Base-by-base conservation (phyloP, 305 asterid species). In the Solanum hybrid region DNA sequence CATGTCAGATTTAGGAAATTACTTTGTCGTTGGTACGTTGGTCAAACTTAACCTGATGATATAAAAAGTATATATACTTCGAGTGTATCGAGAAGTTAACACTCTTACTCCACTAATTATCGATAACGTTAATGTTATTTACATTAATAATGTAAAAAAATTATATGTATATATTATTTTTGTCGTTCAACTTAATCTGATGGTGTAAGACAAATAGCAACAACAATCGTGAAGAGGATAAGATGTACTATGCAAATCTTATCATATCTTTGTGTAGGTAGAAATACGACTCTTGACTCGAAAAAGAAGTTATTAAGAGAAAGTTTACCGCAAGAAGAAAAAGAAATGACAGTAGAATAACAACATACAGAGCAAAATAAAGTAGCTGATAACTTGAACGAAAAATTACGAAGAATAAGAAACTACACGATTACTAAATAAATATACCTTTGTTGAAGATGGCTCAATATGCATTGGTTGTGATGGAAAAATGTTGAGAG, bases 401-500 rank as follows among this genome's bases (percentile, higher is more conserved):
- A 12, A 72, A 72, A 72, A 27, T 2, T 10, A 4, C 4, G 36
- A 73, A 29, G 4, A 73, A 73, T 29, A 73, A 29, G 11, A 29
- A 29, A 73, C 35, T 27, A 29, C 4, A 0, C 11, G n/a, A 73
- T 29, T 73, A 29, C 34, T 29, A 73, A 29, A 29, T 71, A 26
- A 4, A 5, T 86, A 19, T 89, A 89, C 89, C 88, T 84, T 76
- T 14, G 89, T 56, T 75, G 89, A 42, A 32, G 89, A 34, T n/a
- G 91, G 91, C 69, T 89, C 86, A 42, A 76, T 88, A 76, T 89
- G 91, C 91, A 89, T 86, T 56, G 89, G 91, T 34, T 89, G 80
- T 31, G 91, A 89, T 17, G 91, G 91, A 9, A 89, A 89, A 19
- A 89, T 89, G 36, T 89, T 89, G 66, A 89, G 85, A 45, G 91